Evolutionary conservation across 2,329 filamentous ascomycete genomes (phyloP).

Genomic region (Fusarium ramigenum): DNA sequence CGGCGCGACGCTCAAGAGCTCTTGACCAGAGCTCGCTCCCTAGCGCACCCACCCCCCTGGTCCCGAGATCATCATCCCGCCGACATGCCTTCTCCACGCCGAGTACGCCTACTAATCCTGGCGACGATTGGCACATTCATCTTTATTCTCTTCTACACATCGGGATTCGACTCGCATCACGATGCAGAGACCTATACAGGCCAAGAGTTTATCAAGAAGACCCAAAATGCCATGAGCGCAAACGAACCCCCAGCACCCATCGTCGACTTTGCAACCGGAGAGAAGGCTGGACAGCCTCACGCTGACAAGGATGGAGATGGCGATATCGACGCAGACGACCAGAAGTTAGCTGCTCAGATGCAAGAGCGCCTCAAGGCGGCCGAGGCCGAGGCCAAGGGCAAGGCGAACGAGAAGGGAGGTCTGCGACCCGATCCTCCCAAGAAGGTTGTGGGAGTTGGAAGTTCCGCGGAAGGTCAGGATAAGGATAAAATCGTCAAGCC

Average conservation of each 20-base stretch:
- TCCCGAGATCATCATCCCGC: constrained; percentile 25
- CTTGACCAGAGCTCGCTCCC: constrained; percentile 45
- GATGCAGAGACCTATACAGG: constrained; percentile 56
- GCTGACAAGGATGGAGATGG: constrained; percentile 64
- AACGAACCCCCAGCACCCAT: constrained; percentile 49
- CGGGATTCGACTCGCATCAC: constrained; percentile 62
- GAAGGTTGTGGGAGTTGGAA: constrained; percentile 67
- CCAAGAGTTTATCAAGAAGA: constrained; percentile 69
- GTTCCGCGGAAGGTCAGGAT: constrained; percentile 62
- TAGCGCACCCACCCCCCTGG: constrained; percentile 21
- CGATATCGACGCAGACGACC: constrained; percentile 66
- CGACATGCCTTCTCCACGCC: constrained; percentile 74
- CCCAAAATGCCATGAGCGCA: constrained; percentile 62
- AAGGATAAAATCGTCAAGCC: constrained; percentile 52
- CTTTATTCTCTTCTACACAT: constrained; percentile 77
- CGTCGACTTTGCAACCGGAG: constrained; percentile 52
- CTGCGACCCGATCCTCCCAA: constrained; percentile 68
- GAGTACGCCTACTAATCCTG: constrained; percentile 73
- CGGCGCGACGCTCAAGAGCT: constrained; percentile 17
- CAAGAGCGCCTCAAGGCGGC: constrained; percentile 72
- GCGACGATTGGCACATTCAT: constrained; percentile 72
- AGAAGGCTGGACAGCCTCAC: constrained; percentile 51
- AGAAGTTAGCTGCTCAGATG: constrained; percentile 60
- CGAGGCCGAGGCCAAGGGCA: constrained; percentile 73
- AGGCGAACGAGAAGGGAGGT: constrained; percentile 72